These are phyloP conservation scores for Carallia brachiata DNA, from an alignment of 345 rosid genomes.

Conservation along the genomic window DNA sequence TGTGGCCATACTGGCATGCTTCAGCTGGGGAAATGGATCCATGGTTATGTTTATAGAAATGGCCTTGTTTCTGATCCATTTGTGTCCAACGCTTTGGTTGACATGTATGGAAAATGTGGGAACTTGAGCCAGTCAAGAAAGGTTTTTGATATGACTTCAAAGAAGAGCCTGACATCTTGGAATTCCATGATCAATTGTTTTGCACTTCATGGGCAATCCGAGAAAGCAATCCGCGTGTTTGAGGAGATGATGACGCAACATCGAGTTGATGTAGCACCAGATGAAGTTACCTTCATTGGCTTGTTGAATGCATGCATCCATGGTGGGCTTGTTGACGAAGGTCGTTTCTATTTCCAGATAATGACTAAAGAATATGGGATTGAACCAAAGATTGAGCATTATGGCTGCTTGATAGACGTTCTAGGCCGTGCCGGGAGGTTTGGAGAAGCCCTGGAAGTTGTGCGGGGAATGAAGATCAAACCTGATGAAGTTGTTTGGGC, in stretches of 20 bases:
- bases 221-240: conserved; percentile 48
- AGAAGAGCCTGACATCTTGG: conserved; percentile 60
- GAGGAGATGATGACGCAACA: conserved; percentile 53
- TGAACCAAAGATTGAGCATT: conserved; percentile 71
- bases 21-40: conserved; percentile 62
- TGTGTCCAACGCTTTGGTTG: conserved; percentile 60
- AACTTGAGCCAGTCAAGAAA: conserved; percentile 53
- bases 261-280: conserved; percentile 36
- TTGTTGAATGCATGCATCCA: conserved; percentile 80
- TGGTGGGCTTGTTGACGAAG: conserved; percentile 64
- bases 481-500: conserved; percentile 92
- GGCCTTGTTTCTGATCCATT: conserved; percentile 44
- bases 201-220: conserved; percentile 73
- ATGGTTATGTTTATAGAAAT: conserved; percentile 53
- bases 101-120: conserved; percentile 88
- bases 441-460: conserved; percentile 58
- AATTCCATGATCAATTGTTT: conserved; percentile 82
- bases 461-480: conserved; percentile 52
- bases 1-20: conserved; percentile 73
- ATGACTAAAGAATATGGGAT: conserved; percentile 52
- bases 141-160: conserved; percentile 43
- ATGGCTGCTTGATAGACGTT: conserved; percentile 77
- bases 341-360: conserved; percentile 52
- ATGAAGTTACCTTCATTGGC: conserved; percentile 67
- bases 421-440: conserved; percentile 72